A percentile compares a stretch with the other conserved stretches of the same genome.
These are phyloP conservation scores for Mycena epipterygia DNA, from an alignment of 768 basidiomycete species.

Conservation along the genomic window DNA sequence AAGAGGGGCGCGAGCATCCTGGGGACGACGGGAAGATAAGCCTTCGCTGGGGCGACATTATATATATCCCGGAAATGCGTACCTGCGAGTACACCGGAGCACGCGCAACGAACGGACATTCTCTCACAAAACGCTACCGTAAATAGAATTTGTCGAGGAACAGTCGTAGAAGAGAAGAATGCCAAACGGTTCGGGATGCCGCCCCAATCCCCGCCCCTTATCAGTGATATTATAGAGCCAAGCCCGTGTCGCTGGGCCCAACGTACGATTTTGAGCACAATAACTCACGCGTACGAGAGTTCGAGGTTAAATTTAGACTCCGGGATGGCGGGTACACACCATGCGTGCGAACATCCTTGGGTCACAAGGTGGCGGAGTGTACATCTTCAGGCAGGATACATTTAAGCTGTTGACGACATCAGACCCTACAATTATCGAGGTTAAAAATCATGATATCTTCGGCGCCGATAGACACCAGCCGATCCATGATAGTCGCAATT, in stretches of 20 bases:
- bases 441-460: conserved; percentile 93
- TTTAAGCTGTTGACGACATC: conserved; percentile 22
- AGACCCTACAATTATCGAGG: conserved; percentile 95
- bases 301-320: background rate
- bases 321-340: background rate
- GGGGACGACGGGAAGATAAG: conserved; percentile 6
- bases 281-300: conserved; percentile 6
- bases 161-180: background rate
- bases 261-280: background rate
- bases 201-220: too few relatives aligned
- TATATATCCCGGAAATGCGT: background rate
- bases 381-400: too few relatives aligned
- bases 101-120: too few relatives aligned
- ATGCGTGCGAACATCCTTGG: conserved; percentile 4
- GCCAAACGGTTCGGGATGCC: background rate
- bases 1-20: conserved; percentile 26
- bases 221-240: too few relatives aligned
- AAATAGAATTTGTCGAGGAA: background rate
- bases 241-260: background rate
- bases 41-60: background rate
- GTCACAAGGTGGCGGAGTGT: conserved; percentile 1
- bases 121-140: background rate
- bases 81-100: too few relatives aligned
- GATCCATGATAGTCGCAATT: conserved; percentile 90
- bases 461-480: conserved; percentile 84